Evolutionary conservation across 2,329 filamentous ascomycete genomes (phyloP).

Genomic region (Gliomastix tumulicola): DNA sequence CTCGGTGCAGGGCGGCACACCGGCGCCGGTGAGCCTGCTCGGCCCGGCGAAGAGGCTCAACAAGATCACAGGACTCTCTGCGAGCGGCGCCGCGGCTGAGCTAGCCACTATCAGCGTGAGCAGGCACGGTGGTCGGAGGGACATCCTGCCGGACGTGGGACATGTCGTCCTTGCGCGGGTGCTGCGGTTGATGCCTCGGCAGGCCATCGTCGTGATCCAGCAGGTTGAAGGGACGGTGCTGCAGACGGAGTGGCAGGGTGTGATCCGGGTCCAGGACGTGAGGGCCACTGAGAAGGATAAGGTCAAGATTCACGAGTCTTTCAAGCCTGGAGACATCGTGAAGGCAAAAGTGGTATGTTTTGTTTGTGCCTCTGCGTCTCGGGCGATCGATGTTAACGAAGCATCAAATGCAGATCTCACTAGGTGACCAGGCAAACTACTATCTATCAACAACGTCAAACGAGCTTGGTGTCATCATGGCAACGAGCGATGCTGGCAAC

Average conservation of each 20-base stretch:
- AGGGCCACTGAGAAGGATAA: constrained; percentile 93
- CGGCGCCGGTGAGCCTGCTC: constrained; percentile 32
- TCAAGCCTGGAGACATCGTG: constrained; percentile 88
- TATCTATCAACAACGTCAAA: constrained; percentile 91
- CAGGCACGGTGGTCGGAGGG: constrained; percentile 45
- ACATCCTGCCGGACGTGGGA: constrained; percentile 75
- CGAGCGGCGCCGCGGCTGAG: constrained; percentile 15
- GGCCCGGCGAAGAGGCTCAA: constrained; percentile 53
- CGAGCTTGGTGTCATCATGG: constrained; percentile 89
- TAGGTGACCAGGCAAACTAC: constrained; percentile 92
- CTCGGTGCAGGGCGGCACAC: constrained; percentile 40
- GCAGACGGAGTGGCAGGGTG: constrained; percentile 75
- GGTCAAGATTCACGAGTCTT: constrained; percentile 84
- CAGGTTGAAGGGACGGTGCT: constrained; percentile 68
- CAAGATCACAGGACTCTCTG: constrained; percentile 36
- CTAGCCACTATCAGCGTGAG: constrained; percentile 51
- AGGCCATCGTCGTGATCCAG: constrained; percentile 81
- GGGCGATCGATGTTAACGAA: not conserved
- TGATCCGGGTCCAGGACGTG: constrained; percentile 86
- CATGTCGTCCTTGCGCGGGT: constrained; percentile 79
- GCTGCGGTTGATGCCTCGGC: constrained; percentile 75
- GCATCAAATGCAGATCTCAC: constrained; percentile 56
- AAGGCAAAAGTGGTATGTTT: constrained; percentile 68
- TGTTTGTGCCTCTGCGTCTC: not conserved
- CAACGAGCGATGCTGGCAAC: constrained; percentile 78